Evolutionary conservation across 208 protist species (phyloP).

Genomic region (Herpetomonas muscarum): DNA sequence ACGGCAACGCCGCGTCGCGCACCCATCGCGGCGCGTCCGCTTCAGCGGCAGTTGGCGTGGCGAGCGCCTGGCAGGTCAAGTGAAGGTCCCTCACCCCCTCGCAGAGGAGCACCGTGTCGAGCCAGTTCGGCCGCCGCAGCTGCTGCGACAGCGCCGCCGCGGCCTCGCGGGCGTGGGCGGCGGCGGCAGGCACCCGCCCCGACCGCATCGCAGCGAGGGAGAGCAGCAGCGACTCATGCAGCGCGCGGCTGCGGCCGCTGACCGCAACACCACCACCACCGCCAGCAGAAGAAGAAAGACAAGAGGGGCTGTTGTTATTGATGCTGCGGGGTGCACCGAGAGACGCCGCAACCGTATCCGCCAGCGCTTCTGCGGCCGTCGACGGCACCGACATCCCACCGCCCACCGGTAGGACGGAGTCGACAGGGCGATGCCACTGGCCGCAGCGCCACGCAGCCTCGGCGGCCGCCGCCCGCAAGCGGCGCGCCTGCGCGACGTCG

Average conservation of each 20-base stretch:
- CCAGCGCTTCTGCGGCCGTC: too few relatives aligned
- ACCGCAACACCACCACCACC: conserved; percentile 1
- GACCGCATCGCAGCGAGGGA: conserved; percentile 18
- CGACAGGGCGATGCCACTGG: conserved; percentile 18
- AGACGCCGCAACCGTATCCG: too few relatives aligned
- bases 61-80: not conserved
- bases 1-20: too few relatives aligned
- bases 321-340: too few relatives aligned
- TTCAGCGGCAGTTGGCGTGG: too few relatives aligned
- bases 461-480: conserved; percentile 30
- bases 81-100: conserved; percentile 54
- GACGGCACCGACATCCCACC: too few relatives aligned
- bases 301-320: too few relatives aligned
- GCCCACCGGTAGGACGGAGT: too few relatives aligned
- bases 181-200: conserved; percentile 8
- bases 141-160: conserved; percentile 20
- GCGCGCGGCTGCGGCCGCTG: conserved; percentile 2
- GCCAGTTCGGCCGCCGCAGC: conserved; percentile 35
- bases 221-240: conserved; percentile 19
- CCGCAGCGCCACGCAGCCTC: conserved; percentile 52
- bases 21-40: too few relatives aligned
- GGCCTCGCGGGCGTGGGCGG: conserved; percentile 19
- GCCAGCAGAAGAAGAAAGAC: too few relatives aligned
- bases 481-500: conserved; percentile 9
- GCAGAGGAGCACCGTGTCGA: conserved; percentile 27